phyloP scores from a whole-genome alignment of 306 rosid species.

The Rosa lucieae region DNA sequence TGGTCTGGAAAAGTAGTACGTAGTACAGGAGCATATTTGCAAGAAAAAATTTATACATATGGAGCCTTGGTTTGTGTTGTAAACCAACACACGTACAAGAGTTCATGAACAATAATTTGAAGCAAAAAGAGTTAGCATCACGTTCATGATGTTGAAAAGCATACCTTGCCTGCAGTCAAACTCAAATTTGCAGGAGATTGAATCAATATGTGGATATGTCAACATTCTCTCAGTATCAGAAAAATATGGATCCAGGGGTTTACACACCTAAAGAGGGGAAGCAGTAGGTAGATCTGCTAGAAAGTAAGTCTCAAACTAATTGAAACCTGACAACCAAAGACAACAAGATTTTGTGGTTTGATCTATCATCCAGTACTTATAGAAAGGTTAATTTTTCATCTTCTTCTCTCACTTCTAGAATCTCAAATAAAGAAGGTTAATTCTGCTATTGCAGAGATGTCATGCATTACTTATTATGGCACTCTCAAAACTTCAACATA shows the following conservation, averaged over 20 bases:
- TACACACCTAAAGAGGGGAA: constrained; percentile 16
- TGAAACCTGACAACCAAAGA: constrained; percentile 25
- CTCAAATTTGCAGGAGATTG: neutral
- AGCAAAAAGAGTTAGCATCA: no score
- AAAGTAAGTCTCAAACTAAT: constrained; percentile 22
- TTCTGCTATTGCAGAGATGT: neutral
- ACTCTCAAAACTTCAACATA: neutral
- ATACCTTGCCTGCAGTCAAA: neutral
- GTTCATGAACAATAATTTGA: no score
- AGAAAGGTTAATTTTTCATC: neutral
- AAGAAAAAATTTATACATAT: no score
- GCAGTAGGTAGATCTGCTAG: constrained; percentile 1
- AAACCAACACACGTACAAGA: no score
- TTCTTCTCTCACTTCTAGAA: neutral
- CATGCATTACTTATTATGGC: neutral
- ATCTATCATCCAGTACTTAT: neutral
- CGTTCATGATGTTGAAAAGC: no score
- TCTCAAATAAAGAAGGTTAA: neutral
- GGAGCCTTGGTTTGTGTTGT: no score
- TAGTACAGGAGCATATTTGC: no score
- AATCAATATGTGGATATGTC: neutral
- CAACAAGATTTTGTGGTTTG: constrained; percentile 1
- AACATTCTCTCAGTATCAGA: constrained; percentile 24
- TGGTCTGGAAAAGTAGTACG: no score
- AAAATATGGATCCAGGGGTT: constrained; percentile 36